Conservation (phyloP, 805 yeast genomes). For the Metschnikowia peoriensis region DNA sequence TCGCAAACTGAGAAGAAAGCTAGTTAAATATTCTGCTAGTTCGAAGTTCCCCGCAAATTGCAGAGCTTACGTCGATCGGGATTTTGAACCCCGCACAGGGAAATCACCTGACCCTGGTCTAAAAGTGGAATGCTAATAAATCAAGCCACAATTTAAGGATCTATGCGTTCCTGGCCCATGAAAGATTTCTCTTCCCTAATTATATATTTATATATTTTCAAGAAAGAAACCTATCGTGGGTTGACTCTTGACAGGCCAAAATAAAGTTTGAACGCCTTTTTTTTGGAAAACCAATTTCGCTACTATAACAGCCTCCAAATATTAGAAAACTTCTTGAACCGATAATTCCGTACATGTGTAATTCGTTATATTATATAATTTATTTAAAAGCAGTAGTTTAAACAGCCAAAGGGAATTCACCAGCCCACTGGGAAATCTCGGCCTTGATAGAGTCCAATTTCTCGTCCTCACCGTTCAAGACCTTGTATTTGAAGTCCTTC, state of each 20-base stretch:
- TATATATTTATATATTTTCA: no score
- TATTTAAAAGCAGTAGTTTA: constrained; percentile 14
- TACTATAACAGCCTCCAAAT: no score
- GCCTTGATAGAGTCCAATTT: constrained; percentile 59
- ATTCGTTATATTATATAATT: constrained; percentile 1
- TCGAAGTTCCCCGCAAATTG: constrained; percentile 1
- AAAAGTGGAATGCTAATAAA: not conserved
- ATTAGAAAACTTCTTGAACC: no score
- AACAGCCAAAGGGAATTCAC: constrained; percentile 64
- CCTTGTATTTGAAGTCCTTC: constrained; percentile 83
- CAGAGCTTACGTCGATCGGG: not conserved
- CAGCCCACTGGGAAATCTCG: constrained; percentile 91
- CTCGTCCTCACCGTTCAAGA: constrained; percentile 64
- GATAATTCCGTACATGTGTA: not conserved
- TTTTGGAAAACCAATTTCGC: no score
- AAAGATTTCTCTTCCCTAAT: no score
- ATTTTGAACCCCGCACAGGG: constrained; percentile 1
- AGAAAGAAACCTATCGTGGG: no score
- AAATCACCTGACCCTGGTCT: not conserved
- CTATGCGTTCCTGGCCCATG: no score
- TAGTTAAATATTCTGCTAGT: not conserved
- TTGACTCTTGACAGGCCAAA: no score
- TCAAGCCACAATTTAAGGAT: not conserved
- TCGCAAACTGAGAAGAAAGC: not conserved
- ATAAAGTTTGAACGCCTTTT: no score